phyloP scores from a whole-genome alignment of 768 basidiomycete genomes.

The Boletellus emodensis region DNA sequence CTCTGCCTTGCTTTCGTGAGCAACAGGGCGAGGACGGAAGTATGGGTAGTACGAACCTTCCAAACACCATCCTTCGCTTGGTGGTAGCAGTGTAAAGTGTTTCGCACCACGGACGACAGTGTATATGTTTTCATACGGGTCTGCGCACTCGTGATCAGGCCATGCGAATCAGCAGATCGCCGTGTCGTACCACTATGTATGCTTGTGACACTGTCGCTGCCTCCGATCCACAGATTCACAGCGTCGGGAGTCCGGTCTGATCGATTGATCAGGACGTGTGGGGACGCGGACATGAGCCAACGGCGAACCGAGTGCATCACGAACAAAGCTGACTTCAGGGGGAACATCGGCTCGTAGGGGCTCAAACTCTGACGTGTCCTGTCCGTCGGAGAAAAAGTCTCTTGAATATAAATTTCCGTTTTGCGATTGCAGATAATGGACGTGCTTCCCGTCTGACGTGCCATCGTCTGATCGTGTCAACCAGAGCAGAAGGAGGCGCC shows the following conservation, averaged over 20 bases:
- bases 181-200: conserved; percentile 70
- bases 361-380: conserved; percentile 55
- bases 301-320: conserved; percentile 67
- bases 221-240: conserved; percentile 91
- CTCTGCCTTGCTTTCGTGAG: conserved; percentile 37
- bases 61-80: conserved; percentile 83
- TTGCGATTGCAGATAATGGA: conserved; percentile 84
- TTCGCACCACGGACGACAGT: conserved; percentile 81
- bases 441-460: conserved; percentile 24
- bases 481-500: not conserved
- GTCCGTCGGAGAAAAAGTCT: conserved; percentile 35
- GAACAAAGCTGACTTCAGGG: conserved; percentile 67
- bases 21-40: not conserved
- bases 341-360: conserved; percentile 64
- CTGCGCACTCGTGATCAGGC: conserved; percentile 32
- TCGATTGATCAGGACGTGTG: not conserved
- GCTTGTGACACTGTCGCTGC: conserved; percentile 70
- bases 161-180: not conserved
- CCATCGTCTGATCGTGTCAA: not conserved
- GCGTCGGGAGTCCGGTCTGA: conserved; percentile 72
- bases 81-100: conserved; percentile 81
- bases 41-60: conserved; percentile 51
- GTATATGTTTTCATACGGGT: conserved; percentile 94
- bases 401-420: conserved; percentile 79
- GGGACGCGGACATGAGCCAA: not conserved